These are phyloP conservation scores for Phytophthora palmivora DNA, from an alignment of 352 stramenopile species.

Conservation along the genomic window DNA sequence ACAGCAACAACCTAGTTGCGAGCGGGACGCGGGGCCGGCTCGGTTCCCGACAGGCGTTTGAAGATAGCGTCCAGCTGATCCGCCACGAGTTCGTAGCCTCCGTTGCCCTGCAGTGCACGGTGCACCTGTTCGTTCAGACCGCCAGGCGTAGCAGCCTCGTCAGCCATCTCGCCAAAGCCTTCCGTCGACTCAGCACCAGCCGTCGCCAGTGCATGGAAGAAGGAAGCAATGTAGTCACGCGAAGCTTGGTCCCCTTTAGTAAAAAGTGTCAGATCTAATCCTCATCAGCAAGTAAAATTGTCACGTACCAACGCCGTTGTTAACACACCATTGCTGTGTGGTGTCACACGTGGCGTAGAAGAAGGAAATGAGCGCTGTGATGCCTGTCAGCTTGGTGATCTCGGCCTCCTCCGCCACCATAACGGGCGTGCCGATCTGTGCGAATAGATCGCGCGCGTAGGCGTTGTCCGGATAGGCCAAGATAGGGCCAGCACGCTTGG, in stretches of 20 bases:
- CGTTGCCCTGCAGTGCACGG: conserved; percentile 64
- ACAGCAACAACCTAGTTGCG: conserved; percentile 35
- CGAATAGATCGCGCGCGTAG: conserved; percentile 71
- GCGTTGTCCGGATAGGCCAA: conserved; percentile 80
- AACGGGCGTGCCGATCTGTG: conserved; percentile 83
- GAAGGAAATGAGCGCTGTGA: conserved; percentile 88
- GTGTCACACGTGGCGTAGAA: conserved; percentile 89
- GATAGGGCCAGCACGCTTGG: conserved; percentile 83
- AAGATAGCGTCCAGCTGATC: conserved; percentile 87
- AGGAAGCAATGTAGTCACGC: conserved; percentile 82
- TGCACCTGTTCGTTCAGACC: conserved; percentile 90
- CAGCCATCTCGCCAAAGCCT: conserved; percentile 84
- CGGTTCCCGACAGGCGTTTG: conserved; percentile 76
- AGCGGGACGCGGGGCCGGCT: conserved; percentile 62
- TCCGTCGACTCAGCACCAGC: conserved; percentile 76
- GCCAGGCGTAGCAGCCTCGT: conserved; percentile 81
- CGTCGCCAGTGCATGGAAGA: conserved; percentile 84
- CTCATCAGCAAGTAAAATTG: not conserved
- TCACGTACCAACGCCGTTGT: conserved; percentile 82
- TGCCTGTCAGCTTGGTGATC: conserved; percentile 87
- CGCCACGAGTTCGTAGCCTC: conserved; percentile 81
- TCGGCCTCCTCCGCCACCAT: conserved; percentile 82
- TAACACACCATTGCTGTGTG: conserved; percentile 87
- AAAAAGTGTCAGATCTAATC: not conserved
- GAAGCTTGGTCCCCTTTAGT: conserved; percentile 69